phyloP scores from a whole-genome alignment of 768 basidiomycete species.

The Boletus bicolor region DNA sequence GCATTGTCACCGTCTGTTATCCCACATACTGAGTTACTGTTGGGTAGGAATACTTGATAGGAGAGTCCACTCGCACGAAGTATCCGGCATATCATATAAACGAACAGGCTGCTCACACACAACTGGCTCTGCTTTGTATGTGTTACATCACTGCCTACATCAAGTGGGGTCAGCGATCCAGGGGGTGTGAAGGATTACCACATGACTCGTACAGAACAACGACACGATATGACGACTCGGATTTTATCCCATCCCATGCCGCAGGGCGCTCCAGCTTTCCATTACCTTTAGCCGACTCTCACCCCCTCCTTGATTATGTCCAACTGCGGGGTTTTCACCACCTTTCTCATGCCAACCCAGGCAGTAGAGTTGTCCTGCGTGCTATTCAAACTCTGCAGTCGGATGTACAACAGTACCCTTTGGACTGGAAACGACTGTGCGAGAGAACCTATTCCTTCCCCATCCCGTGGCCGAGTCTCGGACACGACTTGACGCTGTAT shows the following conservation, averaged over 20 bases:
- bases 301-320: constrained; percentile 10
- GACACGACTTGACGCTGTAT: constrained; percentile 1
- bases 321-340: not conserved
- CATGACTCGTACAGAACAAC: too few species aligned
- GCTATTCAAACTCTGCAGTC: not conserved
- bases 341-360: not conserved
- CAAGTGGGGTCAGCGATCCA: not conserved
- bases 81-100: not conserved
- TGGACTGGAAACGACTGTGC: constrained; percentile 2
- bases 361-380: not conserved
- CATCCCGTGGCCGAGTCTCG: not conserved
- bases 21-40: not conserved
- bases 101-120: not conserved
- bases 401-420: not conserved
- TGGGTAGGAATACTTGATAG: constrained; percentile 7
- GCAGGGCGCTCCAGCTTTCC: not conserved
- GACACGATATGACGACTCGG: not conserved
- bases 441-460: not conserved
- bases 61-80: not conserved
- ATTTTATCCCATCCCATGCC: not conserved
- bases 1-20: not conserved
- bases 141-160: constrained; percentile 1
- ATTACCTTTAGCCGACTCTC: not conserved
- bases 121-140: constrained; percentile 5
- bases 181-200: too few species aligned